A percentile compares a stretch with the other conserved stretches of the same genome.
phyloP scores from a whole-genome alignment of 2,329 filamentous ascomycete genomes.

The Botryosphaeria dothidea region DNA sequence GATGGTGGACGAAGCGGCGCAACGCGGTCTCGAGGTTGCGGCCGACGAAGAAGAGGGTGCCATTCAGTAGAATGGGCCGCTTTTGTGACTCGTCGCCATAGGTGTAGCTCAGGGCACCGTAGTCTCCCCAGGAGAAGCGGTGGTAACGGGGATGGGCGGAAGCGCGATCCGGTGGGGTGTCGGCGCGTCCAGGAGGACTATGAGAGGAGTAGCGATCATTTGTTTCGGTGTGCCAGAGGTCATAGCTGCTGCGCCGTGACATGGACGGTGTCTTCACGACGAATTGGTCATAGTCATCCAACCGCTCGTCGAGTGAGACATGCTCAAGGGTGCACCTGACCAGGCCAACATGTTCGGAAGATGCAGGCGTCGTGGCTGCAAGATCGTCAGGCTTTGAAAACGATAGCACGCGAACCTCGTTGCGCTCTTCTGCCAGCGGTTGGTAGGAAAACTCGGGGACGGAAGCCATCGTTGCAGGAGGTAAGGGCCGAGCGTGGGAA shows the following conservation, averaged over 20 bases:
- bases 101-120: slow-evolving; percentile 12
- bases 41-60: not conserved
- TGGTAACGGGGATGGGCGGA: not conserved
- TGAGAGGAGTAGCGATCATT: not conserved
- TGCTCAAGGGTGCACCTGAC: not conserved
- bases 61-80: not conserved
- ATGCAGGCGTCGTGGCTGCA: not conserved
- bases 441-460: not conserved
- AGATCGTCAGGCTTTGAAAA: not conserved
- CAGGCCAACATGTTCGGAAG: not conserved
- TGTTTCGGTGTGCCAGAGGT: not conserved
- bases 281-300: not conserved
- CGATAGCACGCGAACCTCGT: not conserved
- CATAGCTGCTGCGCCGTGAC: not conserved
- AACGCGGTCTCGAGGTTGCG: slow-evolving; percentile 3
- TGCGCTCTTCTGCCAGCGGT: not conserved
- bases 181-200: not conserved
- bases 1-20: not conserved
- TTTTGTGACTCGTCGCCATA: not conserved
- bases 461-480: too few relatives aligned
- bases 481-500: too few relatives aligned
- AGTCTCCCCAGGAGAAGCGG: slow-evolving; percentile 14
- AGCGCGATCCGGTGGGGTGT: not conserved
- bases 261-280: not conserved
- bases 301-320: too few relatives aligned